These are phyloP conservation scores for Penicillium lagena DNA, from an alignment of 495 filamentous ascomycete species.

Conservation along the genomic window DNA sequence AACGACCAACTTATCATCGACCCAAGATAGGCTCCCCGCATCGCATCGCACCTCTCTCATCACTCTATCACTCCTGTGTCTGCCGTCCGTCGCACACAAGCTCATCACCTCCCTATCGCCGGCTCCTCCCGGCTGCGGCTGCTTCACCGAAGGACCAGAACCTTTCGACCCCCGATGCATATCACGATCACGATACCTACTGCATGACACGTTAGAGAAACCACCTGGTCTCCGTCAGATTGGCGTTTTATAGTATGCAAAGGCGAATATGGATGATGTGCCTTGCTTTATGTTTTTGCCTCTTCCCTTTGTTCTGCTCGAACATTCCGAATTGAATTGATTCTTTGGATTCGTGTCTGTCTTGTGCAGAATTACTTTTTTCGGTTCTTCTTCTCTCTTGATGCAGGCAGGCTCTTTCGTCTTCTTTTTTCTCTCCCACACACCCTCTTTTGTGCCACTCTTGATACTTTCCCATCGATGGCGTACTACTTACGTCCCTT, in stretches of 20 bases:
- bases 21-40: too few species aligned
- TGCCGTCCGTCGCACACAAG: not conserved
- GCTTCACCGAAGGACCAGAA: slow-evolving; percentile 15
- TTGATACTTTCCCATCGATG: too few species aligned
- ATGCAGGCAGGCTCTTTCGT: too few species aligned
- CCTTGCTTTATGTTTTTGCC: slow-evolving; percentile 10
- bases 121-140: slow-evolving; percentile 5
- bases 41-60: too few species aligned
- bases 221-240: slow-evolving; percentile 26
- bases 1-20: too few species aligned
- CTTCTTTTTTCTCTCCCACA: too few species aligned
- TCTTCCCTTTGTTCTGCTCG: slow-evolving; percentile 1
- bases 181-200: slow-evolving; percentile 43
- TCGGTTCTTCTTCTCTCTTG: too few species aligned
- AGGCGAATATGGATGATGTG: slow-evolving; percentile 20
- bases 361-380: not conserved
- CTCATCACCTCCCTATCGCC: slow-evolving; percentile 4
- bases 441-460: too few species aligned
- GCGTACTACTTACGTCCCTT: too few species aligned
- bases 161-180: slow-evolving; percentile 30
- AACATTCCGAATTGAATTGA: not conserved
- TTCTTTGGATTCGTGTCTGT: not conserved
- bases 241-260: slow-evolving; percentile 40
- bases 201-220: slow-evolving; percentile 41
- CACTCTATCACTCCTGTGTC: too few species aligned